Evolutionary conservation across 192 early-diverging fungal genomes (phyloP), one percentile per base, ranked within the genome.

Genomic region (Backusella tarrabulga): DNA sequence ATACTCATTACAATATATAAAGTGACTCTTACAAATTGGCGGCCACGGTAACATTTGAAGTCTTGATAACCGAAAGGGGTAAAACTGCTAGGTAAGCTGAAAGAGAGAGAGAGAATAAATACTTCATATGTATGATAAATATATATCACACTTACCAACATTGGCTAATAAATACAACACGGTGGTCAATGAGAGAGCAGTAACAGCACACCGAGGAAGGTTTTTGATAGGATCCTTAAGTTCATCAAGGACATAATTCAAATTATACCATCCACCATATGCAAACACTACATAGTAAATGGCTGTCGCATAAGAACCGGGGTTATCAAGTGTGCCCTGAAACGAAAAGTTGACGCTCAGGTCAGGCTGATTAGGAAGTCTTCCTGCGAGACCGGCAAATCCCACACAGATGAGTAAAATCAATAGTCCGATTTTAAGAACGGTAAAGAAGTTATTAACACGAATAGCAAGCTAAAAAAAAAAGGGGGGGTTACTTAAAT

Each of bases 161-260:
- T 63, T 63, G 11, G 56, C 56, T 11, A 63, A 11, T 4, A 90
- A 72, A 66, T 92, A 92, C 17, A 92, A 76, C 15, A 79, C 52
- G 0, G 88, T 84, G 7, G 89, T 87, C 1, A 86, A 72, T 23
- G 80, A 68, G 56, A 91, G 73, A 1, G 87, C 88, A 46, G 87
- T 83, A 35, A 87, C 54, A 14, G 87, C 87, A 19, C 87, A 87
- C 0, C 85, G 80, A 34, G 88, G 89, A 74, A 92, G 80, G 73
- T 90, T 92, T 74, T 85, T 86, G 52, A 83, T 81, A 12, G 90
- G 90, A 46, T 80, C 75, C 11, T 82, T 74, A 67, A 92, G 81
- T 79, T 92, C 90, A 73, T 86, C 90, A 1, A 90, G 83, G 3
- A 84, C 85, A 81, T 91, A 92, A 75, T 89, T 87, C 19, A 89